These are phyloP conservation scores for Hibiscus tridactylites DNA, from an alignment of 345 rosid species.

Conservation along the genomic window DNA sequence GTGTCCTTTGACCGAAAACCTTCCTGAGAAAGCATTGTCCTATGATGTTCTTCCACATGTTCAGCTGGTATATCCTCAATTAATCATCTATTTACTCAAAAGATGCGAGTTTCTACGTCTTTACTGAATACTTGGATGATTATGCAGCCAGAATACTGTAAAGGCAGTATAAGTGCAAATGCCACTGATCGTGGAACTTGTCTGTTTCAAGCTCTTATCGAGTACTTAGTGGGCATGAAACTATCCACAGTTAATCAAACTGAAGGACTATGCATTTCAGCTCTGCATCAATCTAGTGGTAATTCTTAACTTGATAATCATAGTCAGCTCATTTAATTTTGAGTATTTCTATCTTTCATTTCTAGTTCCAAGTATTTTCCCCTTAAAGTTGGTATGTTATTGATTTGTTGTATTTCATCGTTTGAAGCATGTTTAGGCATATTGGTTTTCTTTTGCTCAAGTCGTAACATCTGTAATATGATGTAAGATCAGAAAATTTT, in stretches of 20 bases:
- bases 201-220: slow-evolving; percentile 62
- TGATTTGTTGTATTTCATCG: not conserved
- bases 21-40: slow-evolving; percentile 9
- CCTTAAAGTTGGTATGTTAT: not conserved
- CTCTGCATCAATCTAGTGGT: slow-evolving; percentile 76
- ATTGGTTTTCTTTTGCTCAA: not conserved
- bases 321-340: not conserved
- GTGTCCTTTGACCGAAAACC: slow-evolving; percentile 18
- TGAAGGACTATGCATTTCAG: slow-evolving; percentile 42
- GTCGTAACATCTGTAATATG: not conserved
- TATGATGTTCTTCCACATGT: slow-evolving; percentile 14
- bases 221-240: slow-evolving; percentile 63
- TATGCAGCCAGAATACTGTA: slow-evolving; percentile 52
- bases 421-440: not conserved
- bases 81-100: not conserved
- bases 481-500: not conserved
- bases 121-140: slow-evolving; percentile 14
- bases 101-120: not conserved
- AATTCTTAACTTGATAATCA: slow-evolving; percentile 22
- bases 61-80: slow-evolving; percentile 29
- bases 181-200: slow-evolving; percentile 22
- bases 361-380: not conserved
- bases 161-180: slow-evolving; percentile 16
- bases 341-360: not conserved
- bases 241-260: slow-evolving; percentile 41